These are phyloP conservation scores for Sequoia sempervirens DNA, from an alignment of 75 land plant genomes.

Conservation along the genomic window DNA sequence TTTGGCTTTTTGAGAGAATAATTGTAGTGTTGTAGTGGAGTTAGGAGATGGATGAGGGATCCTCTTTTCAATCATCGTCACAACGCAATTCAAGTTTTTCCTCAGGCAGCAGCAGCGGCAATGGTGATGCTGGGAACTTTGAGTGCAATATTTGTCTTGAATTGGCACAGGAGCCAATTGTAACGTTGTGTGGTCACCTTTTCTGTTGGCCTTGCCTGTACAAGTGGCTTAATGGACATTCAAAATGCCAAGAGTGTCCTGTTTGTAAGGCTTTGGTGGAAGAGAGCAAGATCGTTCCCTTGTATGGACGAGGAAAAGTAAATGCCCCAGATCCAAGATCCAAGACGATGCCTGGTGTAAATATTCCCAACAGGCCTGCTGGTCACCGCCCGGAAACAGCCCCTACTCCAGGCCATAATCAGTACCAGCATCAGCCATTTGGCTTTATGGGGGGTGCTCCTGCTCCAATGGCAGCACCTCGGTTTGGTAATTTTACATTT, in stretches of 20 bases:
- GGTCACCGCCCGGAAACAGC: slow-evolving; percentile 84
- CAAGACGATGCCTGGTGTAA: slow-evolving; percentile 57
- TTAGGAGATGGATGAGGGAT: slow-evolving; percentile 9
- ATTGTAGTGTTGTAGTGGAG: neutral
- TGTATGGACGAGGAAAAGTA: slow-evolving; percentile 86
- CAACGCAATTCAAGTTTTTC: slow-evolving; percentile 7
- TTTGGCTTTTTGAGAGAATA: neutral
- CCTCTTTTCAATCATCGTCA: slow-evolving; percentile 1
- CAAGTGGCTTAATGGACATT: slow-evolving; percentile 77
- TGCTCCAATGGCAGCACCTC: slow-evolving; percentile 42
- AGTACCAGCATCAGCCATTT: slow-evolving; percentile 38
- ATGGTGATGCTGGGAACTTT: slow-evolving; percentile 53
- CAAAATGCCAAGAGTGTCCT: slow-evolving; percentile 74
- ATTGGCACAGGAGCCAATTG: slow-evolving; percentile 89
- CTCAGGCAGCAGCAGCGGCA: neutral
- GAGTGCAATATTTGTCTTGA: slow-evolving; percentile 97
- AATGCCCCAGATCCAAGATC: slow-evolving; percentile 63
- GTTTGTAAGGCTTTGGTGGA: slow-evolving; percentile 85
- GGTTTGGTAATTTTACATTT: slow-evolving; percentile 72
- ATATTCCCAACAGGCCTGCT: slow-evolving; percentile 78
- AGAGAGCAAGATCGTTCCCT: slow-evolving; percentile 82
- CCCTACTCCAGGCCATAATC: slow-evolving; percentile 35
- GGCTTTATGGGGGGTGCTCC: slow-evolving; percentile 46
- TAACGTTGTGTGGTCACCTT: slow-evolving; percentile 88
- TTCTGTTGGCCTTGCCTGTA: slow-evolving; percentile 96